Base-by-base conservation (phyloP, 352 stramenopile genomes). In the Pythium guiyangense region DNA sequence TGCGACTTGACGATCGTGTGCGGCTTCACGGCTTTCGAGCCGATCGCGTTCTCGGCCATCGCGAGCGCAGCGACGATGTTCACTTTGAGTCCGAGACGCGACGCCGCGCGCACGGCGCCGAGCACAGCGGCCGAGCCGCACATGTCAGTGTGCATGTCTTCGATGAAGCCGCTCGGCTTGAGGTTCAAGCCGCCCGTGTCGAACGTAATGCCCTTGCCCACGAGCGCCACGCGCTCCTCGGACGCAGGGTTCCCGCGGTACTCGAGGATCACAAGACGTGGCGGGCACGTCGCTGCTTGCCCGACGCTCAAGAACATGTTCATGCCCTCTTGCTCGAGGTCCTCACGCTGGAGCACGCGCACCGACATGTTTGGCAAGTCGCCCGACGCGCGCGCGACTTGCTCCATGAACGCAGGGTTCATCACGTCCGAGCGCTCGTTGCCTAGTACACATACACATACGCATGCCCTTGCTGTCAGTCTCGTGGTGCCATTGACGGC, bases 181-280 rank as follows among this genome's bases (percentile, higher is more conserved):
- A 98, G 73, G 74, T 98, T 97, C 55, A 98, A 74, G 15, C 94
- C 94, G n/a, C 94, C 94, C 0, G 92, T 97, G 70, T 98, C 94
- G 59, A 98, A 98, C 47, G 87, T 97, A 49, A 98, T 84, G 18
- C 90, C 94, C 70, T 98, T 98, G 42, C 94, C 94, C 29, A 98
- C 88, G 17, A 98, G 63, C 15, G 84, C 89, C 9, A 94, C 67
- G 49, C 74, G 86, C 15, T 88, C 69, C 8, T 85, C 67, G 14
- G 73, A 75, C 17, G 79, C 69, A 1, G 82, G 74, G 59, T 90
- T 83, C 27, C 84, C 84, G 44, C 56, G 60, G 64, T 96, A 96
- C 60, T 92, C 78, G 31, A 96, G 71, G 47, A 96, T 78, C 31
- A 94, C 85, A 20, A 96, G 84, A 18, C 86, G 86, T 54, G 86